phyloP scores from a whole-genome alignment of 2,329 filamentous ascomycete genomes.

The Epichloe brachyelytri region DNA sequence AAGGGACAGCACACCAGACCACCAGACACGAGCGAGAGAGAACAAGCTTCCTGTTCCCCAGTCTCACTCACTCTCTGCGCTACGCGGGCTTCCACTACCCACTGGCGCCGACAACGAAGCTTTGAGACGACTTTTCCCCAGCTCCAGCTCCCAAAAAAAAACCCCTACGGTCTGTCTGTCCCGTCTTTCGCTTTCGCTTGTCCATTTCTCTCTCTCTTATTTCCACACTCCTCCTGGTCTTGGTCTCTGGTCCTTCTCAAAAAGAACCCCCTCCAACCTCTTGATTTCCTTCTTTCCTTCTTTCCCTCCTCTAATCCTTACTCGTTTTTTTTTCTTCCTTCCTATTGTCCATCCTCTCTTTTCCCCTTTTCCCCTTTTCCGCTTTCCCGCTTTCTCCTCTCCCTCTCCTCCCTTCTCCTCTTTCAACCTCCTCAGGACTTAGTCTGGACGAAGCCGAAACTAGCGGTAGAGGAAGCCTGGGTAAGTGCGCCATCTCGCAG shows the following conservation, averaged over 20 bases:
- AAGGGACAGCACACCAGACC: no score
- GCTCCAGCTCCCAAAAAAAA: no score
- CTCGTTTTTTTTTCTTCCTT: slow-evolving; percentile 14
- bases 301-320: slow-evolving; percentile 12
- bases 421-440: neutral
- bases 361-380: neutral
- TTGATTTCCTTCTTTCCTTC: slow-evolving; percentile 12
- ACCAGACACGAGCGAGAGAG: no score
- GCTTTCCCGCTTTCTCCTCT: neutral
- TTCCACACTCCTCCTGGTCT: slow-evolving; percentile 16
- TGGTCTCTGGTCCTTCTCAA: slow-evolving; percentile 3
- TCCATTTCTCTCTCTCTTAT: slow-evolving; percentile 10
- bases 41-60: no score
- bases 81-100: no score
- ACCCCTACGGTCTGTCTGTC: neutral
- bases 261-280: slow-evolving; percentile 6
- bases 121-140: no score
- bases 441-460: no score
- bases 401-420: neutral
- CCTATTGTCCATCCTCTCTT: neutral
- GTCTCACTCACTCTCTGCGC: no score
- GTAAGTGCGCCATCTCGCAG: no score
- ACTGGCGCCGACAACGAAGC: no score
- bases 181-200: slow-evolving; percentile 4
- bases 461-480: no score